These are phyloP conservation scores for Xylaria sp. DNA, from an alignment of 2,329 filamentous ascomycete species.

Conservation along the genomic window DNA sequence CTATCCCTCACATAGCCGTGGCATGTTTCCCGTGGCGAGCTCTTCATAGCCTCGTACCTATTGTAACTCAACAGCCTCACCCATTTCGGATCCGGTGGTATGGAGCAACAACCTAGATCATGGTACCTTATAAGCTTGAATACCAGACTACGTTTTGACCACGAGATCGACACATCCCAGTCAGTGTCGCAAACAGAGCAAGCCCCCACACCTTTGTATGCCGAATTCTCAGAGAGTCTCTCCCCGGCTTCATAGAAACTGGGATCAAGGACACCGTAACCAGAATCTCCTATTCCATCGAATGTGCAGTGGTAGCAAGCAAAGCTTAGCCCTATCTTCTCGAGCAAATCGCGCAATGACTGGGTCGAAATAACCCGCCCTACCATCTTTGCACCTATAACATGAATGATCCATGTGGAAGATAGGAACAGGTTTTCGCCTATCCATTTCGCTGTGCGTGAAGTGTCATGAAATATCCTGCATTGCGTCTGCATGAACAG, in stretches of 20 bases:
- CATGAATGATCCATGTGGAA: constrained; percentile 16
- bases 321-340: background rate
- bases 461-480: constrained; percentile 3
- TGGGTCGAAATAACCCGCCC: constrained; percentile 10
- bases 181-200: constrained; percentile 13
- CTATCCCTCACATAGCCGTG: constrained; percentile 15
- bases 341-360: constrained; percentile 8
- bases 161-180: constrained; percentile 18
- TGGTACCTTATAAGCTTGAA: constrained; percentile 12
- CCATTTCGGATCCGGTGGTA: constrained; percentile 21
- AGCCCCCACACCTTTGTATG: constrained; percentile 11
- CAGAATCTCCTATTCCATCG: background rate
- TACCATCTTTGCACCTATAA: constrained; percentile 6
- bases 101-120: constrained; percentile 19
- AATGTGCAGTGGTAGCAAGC: constrained; percentile 12
- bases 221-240: constrained; percentile 10
- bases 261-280: constrained; percentile 9
- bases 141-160: constrained; percentile 7
- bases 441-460: constrained; percentile 15
- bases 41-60: background rate
- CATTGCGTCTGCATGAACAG: constrained; percentile 1
- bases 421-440: constrained; percentile 10
- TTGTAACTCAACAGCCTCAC: background rate
- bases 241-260: constrained; percentile 15
- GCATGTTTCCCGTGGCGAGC: constrained; percentile 8